phyloP scores from a whole-genome alignment of 1,284 basidiomycete genomes.

The Leucoagaricus sp. region DNA sequence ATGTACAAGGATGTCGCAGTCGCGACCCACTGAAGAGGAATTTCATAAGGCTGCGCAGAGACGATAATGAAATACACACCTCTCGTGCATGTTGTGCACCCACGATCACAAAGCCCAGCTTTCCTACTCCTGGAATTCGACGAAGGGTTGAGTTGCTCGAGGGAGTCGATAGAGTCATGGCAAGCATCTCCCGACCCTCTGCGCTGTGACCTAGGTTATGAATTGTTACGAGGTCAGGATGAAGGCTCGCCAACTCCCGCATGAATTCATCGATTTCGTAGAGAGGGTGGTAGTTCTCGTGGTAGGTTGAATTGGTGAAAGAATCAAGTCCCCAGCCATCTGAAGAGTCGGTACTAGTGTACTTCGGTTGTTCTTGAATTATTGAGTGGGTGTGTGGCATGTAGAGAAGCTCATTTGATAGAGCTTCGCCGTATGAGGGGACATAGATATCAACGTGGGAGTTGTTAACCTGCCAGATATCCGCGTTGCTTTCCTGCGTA shows the following conservation, averaged over 20 bases:
- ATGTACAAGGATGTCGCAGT: conserved; percentile 76
- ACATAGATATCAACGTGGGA: conserved; percentile 41
- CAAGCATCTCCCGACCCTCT: conserved; percentile 56
- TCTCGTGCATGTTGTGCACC: conserved; percentile 83
- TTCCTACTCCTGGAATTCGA: conserved; percentile 26
- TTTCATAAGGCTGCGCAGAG: not conserved
- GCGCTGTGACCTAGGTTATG: conserved; percentile 52
- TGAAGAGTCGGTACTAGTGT: not conserved
- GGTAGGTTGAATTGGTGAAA: conserved; percentile 46
- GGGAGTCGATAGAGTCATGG: conserved; percentile 42
- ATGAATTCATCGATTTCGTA: conserved; percentile 55
- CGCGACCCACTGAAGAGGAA: conserved; percentile 71
- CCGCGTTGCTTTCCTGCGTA: conserved; percentile 35
- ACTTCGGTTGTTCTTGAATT: not conserved
- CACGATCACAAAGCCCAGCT: conserved; percentile 65
- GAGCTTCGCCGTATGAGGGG: conserved; percentile 29
- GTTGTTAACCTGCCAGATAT: conserved; percentile 41
- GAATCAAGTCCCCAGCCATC: conserved; percentile 34
- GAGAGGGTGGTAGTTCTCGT: conserved; percentile 53
- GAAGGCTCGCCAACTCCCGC: conserved; percentile 39
- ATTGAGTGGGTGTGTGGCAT: not conserved
- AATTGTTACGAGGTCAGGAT: conserved; percentile 44
- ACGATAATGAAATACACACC: conserved; percentile 38
- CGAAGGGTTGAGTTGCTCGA: not conserved
- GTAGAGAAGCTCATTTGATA: conserved; percentile 18